Percentiles rank a stretch among this genome's conserved stretches.
These are phyloP conservation scores for Mayamaea pseudoterrestris DNA, from an alignment of 108 stramenopile genomes.

Conservation along the genomic window DNA sequence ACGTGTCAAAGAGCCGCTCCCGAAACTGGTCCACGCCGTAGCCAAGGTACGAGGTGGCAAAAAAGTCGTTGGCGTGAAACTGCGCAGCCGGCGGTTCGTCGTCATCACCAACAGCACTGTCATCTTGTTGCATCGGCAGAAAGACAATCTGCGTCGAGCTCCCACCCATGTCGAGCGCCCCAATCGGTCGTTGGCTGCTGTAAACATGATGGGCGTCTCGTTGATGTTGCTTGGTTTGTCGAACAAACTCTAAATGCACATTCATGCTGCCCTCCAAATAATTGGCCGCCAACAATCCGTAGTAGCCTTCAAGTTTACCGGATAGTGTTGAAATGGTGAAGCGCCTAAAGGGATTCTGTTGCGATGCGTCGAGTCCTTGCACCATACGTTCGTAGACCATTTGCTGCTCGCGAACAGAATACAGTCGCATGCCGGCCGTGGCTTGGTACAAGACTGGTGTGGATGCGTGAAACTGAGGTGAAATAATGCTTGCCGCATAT, in stretches of 20 bases:
- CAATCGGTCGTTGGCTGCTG: conserved; percentile 28
- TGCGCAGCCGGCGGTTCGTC: conserved; percentile 20
- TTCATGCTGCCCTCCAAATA: conserved; percentile 70
- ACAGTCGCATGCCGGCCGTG: conserved; percentile 79
- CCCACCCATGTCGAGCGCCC: conserved; percentile 86
- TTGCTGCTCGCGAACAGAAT: conserved; percentile 40
- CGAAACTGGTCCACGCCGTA: conserved; percentile 86
- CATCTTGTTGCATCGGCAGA: conserved; percentile 12
- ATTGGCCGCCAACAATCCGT: conserved; percentile 78
- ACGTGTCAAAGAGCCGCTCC: conserved; percentile 65
- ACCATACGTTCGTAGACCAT: conserved; percentile 67
- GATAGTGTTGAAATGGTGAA: conserved; percentile 61
- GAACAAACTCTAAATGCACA: conserved; percentile 32
- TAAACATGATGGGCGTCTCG: conserved; percentile 8
- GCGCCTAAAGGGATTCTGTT: conserved; percentile 46
- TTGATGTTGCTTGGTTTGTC: conserved; percentile 15
- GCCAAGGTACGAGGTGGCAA: conserved; percentile 67
- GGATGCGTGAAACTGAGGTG: conserved; percentile 35
- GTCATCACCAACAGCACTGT: background rate
- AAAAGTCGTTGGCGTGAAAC: conserved; percentile 67
- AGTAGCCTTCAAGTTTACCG: conserved; percentile 74
- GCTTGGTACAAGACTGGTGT: conserved; percentile 70
- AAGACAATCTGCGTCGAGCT: conserved; percentile 78
- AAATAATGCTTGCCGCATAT: conserved; percentile 64
- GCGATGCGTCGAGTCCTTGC: conserved; percentile 41